phyloP scores from a whole-genome alignment of 805 yeast genomes.

The Candida pseudofarinosa region DNA sequence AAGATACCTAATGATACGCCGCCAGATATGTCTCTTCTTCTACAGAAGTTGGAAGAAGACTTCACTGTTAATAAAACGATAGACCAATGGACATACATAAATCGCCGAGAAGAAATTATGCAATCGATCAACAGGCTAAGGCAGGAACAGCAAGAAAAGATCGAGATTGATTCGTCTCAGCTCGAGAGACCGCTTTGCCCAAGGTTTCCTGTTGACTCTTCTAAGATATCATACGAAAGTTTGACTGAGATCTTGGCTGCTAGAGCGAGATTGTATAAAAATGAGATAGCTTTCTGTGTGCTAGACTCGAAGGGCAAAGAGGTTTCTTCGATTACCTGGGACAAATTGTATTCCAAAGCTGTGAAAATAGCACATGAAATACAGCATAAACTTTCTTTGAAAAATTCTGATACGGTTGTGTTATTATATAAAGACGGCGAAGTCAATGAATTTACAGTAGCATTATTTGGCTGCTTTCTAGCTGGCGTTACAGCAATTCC shows the following conservation, averaged over 20 bases:
- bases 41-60: conserved; percentile 40
- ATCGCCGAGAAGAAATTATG: conserved; percentile 42
- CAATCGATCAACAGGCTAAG: conserved; percentile 31
- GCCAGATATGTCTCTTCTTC: conserved; percentile 41
- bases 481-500: conserved; percentile 97
- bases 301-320: conserved; percentile 84
- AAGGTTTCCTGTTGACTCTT: conserved; percentile 31
- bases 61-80: conserved; percentile 36
- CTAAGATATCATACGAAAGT: conserved; percentile 27
- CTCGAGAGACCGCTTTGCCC: conserved; percentile 65
- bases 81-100: conserved; percentile 46
- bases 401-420: conserved; percentile 79
- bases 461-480: conserved; percentile 85
- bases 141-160: conserved; percentile 23
- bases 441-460: conserved; percentile 78
- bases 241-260: conserved; percentile 69
- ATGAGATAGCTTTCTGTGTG: conserved; percentile 65
- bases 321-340: conserved; percentile 76
- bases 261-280: conserved; percentile 60
- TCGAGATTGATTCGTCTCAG: conserved; percentile 27
- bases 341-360: conserved; percentile 73
- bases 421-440: conserved; percentile 81
- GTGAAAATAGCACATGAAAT: conserved; percentile 86
- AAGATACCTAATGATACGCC: conserved; percentile 34
- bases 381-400: conserved; percentile 64